Evolutionary conservation across 2,329 filamentous ascomycete genomes (phyloP).

Genomic region (Cladosporium colombiae): DNA sequence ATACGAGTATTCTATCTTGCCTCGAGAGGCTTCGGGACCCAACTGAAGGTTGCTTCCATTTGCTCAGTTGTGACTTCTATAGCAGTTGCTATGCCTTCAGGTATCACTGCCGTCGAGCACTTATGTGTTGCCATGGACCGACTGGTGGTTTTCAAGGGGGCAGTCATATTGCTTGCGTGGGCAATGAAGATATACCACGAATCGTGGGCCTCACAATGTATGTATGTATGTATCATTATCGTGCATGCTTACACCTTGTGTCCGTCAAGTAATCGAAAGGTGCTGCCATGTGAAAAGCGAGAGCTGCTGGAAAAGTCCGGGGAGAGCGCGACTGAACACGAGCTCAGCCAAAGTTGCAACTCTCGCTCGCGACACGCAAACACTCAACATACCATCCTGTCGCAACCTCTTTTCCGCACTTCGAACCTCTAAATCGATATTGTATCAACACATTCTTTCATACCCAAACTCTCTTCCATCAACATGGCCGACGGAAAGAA

Average conservation of each 20-base stretch:
- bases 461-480: not conserved
- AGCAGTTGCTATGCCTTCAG: not conserved
- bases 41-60: not conserved
- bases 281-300: not conserved
- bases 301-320: not conserved
- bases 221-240: not conserved
- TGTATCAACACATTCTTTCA: not conserved
- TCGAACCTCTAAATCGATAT: not conserved
- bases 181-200: not conserved
- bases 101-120: not conserved
- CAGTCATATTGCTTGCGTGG: not conserved
- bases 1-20: not conserved
- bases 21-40: not conserved
- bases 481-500: slow-evolving; percentile 16
- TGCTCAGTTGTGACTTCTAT: not conserved
- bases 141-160: not conserved
- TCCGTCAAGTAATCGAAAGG: not conserved
- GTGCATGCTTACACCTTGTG: not conserved
- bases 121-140: not conserved
- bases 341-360: not conserved
- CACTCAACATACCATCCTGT: not conserved
- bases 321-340: not conserved
- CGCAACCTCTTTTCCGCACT: not conserved
- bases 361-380: not conserved
- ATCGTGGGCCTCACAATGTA: not conserved